Conservation (phyloP, 179 eudicot species). For the Monotropa hypopitys region DNA sequence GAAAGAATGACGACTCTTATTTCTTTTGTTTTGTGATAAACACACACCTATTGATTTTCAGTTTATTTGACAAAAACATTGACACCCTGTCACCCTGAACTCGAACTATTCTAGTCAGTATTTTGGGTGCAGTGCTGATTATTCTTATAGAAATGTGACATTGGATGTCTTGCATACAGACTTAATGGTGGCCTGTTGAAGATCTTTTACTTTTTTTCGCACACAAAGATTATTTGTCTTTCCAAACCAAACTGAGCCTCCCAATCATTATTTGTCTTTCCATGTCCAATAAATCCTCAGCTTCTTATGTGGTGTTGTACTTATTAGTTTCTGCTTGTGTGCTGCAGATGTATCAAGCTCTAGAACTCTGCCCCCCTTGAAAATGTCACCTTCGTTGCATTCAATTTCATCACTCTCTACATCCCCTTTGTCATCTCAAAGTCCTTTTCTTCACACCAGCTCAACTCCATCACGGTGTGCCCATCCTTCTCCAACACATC, state of each 20-base stretch:
- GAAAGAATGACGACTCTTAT: slow-evolving; percentile 16
- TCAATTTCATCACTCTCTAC: slow-evolving; percentile 46
- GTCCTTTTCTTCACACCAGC: slow-evolving; percentile 43
- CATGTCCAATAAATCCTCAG: slow-evolving; percentile 32
- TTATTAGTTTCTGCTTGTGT: slow-evolving; percentile 12
- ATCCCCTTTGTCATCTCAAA: slow-evolving; percentile 58
- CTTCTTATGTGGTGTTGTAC: slow-evolving; percentile 4
- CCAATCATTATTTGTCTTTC: too few species aligned
- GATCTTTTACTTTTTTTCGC: slow-evolving; percentile 34
- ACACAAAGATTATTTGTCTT: slow-evolving; percentile 29
- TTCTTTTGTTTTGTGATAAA: slow-evolving; percentile 10
- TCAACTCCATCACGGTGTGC: slow-evolving; percentile 51
- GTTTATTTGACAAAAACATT: neutral
- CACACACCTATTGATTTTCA: neutral
- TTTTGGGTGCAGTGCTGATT: neutral
- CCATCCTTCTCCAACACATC: slow-evolving; percentile 40
- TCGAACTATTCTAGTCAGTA: neutral
- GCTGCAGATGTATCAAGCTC: slow-evolving; percentile 48
- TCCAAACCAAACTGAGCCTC: too few species aligned
- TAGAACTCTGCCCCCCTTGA: slow-evolving; percentile 35
- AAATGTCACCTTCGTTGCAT: slow-evolving; percentile 46
- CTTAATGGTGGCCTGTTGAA: slow-evolving; percentile 8
- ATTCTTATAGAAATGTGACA: neutral
- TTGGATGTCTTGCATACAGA: slow-evolving; percentile 5
- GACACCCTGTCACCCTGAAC: neutral